Conservation (phyloP, 2,329 filamentous ascomycete genomes). For the Neonectria sp. region DNA sequence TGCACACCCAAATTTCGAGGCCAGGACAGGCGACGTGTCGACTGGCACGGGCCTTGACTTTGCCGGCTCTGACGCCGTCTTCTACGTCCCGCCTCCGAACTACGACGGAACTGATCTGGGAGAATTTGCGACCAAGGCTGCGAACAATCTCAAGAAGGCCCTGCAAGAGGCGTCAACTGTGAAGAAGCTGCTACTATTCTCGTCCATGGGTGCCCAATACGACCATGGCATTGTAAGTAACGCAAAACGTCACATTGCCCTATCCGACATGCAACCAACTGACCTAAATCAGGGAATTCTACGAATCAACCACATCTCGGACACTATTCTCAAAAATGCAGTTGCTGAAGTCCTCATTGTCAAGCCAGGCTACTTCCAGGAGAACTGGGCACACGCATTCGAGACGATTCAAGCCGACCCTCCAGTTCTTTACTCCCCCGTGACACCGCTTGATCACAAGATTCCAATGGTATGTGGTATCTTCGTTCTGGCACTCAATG, state of each 20-base stretch:
- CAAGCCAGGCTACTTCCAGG: slow-evolving; percentile 42
- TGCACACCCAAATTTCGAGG: slow-evolving; percentile 47
- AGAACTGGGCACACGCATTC: slow-evolving; percentile 41
- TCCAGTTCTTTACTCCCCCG: slow-evolving; percentile 44
- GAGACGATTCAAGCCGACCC: slow-evolving; percentile 40
- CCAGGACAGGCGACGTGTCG: slow-evolving; percentile 50
- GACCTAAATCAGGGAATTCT: slow-evolving; percentile 44
- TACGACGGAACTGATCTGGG: slow-evolving; percentile 43
- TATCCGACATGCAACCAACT: neutral
- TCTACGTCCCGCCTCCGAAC: slow-evolving; percentile 53
- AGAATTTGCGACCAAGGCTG: slow-evolving; percentile 44
- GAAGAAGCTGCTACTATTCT: slow-evolving; percentile 46
- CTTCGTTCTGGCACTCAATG: neutral
- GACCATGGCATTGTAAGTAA: slow-evolving; percentile 48
- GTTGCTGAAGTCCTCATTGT: slow-evolving; percentile 40
- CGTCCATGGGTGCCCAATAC: slow-evolving; percentile 50
- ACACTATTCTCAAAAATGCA: slow-evolving; percentile 37
- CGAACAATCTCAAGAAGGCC: slow-evolving; percentile 44
- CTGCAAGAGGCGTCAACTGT: slow-evolving; percentile 34
- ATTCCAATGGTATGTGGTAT: slow-evolving; percentile 50
- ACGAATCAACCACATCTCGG: slow-evolving; percentile 41
- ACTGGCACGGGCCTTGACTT: slow-evolving; percentile 48
- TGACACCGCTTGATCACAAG: slow-evolving; percentile 49
- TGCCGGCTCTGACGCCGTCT: slow-evolving; percentile 47
- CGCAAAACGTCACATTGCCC: neutral